Base-by-base conservation (phyloP, 2,329 filamentous ascomycete genomes). In the Cordyceps farinosa region DNA sequence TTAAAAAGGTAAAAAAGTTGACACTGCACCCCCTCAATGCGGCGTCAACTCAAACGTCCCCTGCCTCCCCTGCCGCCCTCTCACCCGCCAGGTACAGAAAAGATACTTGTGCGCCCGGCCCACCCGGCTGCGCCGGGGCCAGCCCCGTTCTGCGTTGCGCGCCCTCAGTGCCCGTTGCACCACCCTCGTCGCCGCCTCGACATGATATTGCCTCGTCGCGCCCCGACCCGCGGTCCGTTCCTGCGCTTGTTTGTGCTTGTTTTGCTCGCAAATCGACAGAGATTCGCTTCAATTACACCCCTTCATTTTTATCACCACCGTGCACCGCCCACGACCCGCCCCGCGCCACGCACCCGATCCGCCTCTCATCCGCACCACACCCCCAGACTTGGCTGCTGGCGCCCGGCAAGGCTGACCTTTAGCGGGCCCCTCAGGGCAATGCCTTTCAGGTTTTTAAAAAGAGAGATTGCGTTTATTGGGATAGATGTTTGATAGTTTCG, bases 161-260 rank as follows among this genome's bases (percentile, higher is more conserved):
- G 22, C 59, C 55, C 50, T 40, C 40, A 44, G 30, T 55, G 59
- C 59, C 40, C 47, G 38, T 61, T 61, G 58, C 58, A 53, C 58
- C 32, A 44, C 47, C 22, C 58, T 61, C 36, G 11, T 45, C 51
- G 22, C 45, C 29, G 53, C 47, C 40, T 57, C 38, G 30, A 34
- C 40, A 1, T 57, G 53, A 56, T 63, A 56, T 62, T 42, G 13
- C 38, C 38, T 29, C 30, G 22, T 29, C 34, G 44, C 52, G 17
- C 10, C 36, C 17, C 36, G n/a, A 27, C 36, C 7, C 32, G 44
- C 27, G 7, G 22, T 10, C n/a, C 61, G 74, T 77, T 77, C 69
- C 73, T 75, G 76, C 72, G 76, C 79, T 76, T 90, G 83, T 80
- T 86, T 87, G 81, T 84, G 84, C 87, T 90, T 82, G 70, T 87